Base-by-base conservation (phyloP, 768 basidiomycete genomes). In the Rubroboletus satanas region DNA sequence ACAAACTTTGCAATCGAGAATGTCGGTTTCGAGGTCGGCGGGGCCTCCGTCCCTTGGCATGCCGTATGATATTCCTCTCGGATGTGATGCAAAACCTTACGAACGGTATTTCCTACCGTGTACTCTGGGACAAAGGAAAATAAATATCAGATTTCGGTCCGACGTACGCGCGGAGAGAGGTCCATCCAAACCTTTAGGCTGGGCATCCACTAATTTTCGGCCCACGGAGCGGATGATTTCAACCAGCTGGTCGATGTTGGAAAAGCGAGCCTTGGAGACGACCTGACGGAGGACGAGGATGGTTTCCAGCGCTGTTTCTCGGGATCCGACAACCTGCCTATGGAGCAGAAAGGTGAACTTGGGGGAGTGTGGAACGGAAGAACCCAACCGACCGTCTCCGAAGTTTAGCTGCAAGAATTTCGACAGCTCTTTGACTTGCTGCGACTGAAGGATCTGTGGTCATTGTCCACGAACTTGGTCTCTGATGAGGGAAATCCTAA, bases 41-140 rank as follows among this genome's bases (percentile, higher is more conserved):
- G 65, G 7, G 75, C 64, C 0, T 75, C 68, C 17, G 73, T 71
- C 51, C 76, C 82, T 60, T 73, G 76, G 14, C 79, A 83, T 2
- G 92, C 92, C 5, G 94, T 90, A 56, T 88, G 79, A 70, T 93
- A 95, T 67, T 99, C 97, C 71, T 99, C 97, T 47, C 93, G 83
- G 54, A 99, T 88, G 65, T 97, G 89, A 67, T 95, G 93, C 28
- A 98, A 76, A 23, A 98, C 85, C 65, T 93, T 93, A 37, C 94
- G 84, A 38, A 95, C 88, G 21, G 95, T 95, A 69, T 98, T 98
- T 23, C 93, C 93, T 35, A 97, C 88, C 43, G 93, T 90, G 66
- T 95, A 87, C 69, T 99, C 97, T 98, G 72, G 72, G 31, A 51
- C 15, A 32, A 38, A 8, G 21, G 23, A 39, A 18, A 46, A 56